These are phyloP conservation scores for Fragilariopsis cylindrus DNA, from an alignment of 108 stramenopile species.

Conservation along the genomic window DNA sequence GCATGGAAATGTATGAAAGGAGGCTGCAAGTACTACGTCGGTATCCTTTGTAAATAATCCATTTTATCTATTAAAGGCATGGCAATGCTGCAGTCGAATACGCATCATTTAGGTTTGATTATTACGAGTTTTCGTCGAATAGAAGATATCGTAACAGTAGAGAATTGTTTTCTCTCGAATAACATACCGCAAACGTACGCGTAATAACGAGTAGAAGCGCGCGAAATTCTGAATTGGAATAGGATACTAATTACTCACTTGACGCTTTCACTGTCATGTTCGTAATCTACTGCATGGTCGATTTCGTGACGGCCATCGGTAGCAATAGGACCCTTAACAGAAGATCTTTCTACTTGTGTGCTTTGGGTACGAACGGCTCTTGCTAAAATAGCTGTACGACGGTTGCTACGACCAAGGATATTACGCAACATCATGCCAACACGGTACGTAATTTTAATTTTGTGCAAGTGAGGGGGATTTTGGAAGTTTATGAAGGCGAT, in stretches of 20 bases:
- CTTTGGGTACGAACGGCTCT: conserved; percentile 33
- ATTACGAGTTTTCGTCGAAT: no score
- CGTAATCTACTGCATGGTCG: conserved; percentile 87
- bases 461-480: no score
- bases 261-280: conserved; percentile 87
- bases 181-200: neutral
- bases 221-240: neutral
- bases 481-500: no score
- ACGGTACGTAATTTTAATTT: no score
- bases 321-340: conserved; percentile 62
- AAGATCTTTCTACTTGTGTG: conserved; percentile 35
- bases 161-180: no score
- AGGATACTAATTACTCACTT: conserved; percentile 57
- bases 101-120: no score
- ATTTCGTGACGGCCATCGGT: conserved; percentile 88
- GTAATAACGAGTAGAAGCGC: conserved; percentile 4
- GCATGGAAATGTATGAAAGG: no score
- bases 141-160: no score
- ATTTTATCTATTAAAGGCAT: no score
- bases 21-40: no score
- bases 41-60: no score
- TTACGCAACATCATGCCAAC: conserved; percentile 11
- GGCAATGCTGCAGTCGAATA: no score
- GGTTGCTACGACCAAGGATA: neutral
- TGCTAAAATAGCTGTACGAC: neutral